These are phyloP conservation scores for Penicillium sp. DNA, from an alignment of 2,329 filamentous ascomycete genomes.

Conservation along the genomic window DNA sequence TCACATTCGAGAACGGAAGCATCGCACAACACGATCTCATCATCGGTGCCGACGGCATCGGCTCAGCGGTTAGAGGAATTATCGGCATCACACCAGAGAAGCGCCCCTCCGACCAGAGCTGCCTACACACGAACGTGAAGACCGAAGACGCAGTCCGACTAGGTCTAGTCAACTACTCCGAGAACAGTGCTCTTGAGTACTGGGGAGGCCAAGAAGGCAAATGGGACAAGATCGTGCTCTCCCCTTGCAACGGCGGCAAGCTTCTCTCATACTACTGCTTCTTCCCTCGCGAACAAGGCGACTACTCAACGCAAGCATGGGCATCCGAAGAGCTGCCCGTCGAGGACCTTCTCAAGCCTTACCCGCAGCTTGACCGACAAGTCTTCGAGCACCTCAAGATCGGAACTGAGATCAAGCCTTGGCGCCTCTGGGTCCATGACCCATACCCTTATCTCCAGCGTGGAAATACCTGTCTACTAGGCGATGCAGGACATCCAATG, in stretches of 20 bases:
- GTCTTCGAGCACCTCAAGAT: slow-evolving; percentile 61
- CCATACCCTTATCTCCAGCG: slow-evolving; percentile 62
- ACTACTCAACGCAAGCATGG: slow-evolving; percentile 65
- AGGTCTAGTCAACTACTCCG: slow-evolving; percentile 65
- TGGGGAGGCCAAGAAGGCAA: slow-evolving; percentile 66
- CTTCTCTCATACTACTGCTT: slow-evolving; percentile 72
- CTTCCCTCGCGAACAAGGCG: slow-evolving; percentile 62
- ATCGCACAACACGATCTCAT: slow-evolving; percentile 60
- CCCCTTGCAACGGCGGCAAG: slow-evolving; percentile 67
- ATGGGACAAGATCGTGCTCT: slow-evolving; percentile 71
- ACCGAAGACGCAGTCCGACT: slow-evolving; percentile 62
- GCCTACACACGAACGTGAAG: slow-evolving; percentile 65
- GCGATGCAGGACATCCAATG: slow-evolving; percentile 70
- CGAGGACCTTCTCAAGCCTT: slow-evolving; percentile 63
- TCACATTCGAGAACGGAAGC: slow-evolving; percentile 58
- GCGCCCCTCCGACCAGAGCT: slow-evolving; percentile 61
- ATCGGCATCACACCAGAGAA: slow-evolving; percentile 65
- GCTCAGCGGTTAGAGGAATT: slow-evolving; percentile 63
- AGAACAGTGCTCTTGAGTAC: slow-evolving; percentile 65
- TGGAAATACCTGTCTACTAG: slow-evolving; percentile 58
- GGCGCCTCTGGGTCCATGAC: slow-evolving; percentile 66
- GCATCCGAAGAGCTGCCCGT: slow-evolving; percentile 54
- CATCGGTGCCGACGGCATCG: slow-evolving; percentile 68
- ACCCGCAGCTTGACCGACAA: slow-evolving; percentile 60
- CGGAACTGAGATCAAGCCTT: slow-evolving; percentile 64